These are phyloP conservation scores for Mycena galopus DNA, from an alignment of 768 basidiomycete species.

Conservation along the genomic window DNA sequence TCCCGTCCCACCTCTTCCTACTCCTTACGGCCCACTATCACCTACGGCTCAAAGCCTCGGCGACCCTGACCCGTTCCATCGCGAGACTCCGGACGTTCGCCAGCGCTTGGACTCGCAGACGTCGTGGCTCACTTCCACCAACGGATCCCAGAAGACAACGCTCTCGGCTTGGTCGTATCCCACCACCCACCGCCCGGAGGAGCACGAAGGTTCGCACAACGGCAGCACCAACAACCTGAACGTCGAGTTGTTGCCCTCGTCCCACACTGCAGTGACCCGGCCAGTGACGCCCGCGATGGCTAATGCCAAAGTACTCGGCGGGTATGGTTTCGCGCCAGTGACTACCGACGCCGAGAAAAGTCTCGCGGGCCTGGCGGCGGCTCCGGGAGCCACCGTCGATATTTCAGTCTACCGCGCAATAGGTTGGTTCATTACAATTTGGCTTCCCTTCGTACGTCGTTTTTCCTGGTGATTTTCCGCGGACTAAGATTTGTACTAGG, in stretches of 20 bases:
- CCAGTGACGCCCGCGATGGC: constrained; percentile 67
- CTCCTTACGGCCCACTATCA: constrained; percentile 65
- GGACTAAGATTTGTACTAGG: constrained; percentile 50
- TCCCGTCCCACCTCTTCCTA: constrained; percentile 79
- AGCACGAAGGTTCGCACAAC: constrained; percentile 43
- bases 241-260: constrained; percentile 52
- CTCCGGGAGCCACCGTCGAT: constrained; percentile 63
- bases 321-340: constrained; percentile 72
- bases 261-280: constrained; percentile 52
- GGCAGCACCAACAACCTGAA: constrained; percentile 58
- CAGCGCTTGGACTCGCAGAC: constrained; percentile 72
- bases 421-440: constrained; percentile 77
- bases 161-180: constrained; percentile 81
- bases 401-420: constrained; percentile 67
- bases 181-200: constrained; percentile 52
- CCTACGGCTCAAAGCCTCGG: constrained; percentile 53
- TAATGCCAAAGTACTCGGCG: constrained; percentile 74
- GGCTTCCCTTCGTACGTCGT: constrained; percentile 75
- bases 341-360: constrained; percentile 66
- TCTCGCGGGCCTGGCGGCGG: constrained; percentile 57
- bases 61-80: constrained; percentile 76
- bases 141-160: constrained; percentile 67
- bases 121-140: constrained; percentile 80
- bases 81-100: constrained; percentile 59
- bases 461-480: not conserved